Evolutionary conservation across 1,284 basidiomycete genomes (phyloP), one percentile per base, ranked within the genome.

Genomic region (Trametes sp.): DNA sequence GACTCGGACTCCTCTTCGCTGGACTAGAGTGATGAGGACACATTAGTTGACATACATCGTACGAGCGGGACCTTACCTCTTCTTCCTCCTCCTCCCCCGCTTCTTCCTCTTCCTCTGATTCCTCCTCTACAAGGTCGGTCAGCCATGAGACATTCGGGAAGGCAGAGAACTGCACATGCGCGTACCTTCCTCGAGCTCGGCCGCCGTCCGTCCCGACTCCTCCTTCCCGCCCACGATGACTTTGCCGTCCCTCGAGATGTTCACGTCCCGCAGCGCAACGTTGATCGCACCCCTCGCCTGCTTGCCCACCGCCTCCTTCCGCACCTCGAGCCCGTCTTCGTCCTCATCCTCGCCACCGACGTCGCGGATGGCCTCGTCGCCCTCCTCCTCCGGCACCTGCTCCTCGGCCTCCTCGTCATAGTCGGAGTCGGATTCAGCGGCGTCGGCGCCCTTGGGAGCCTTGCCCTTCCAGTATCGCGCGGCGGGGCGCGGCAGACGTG

Each of bases 391-490:
- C 38, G 74, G 74, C 52, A 76, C 76, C 23, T 66, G 75, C 54
- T 77, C 75, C 36, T 80, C 81, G 28, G 85, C 85, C 33, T 82
- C 82, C 48, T 89, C 87, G 26, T 81, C 81, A 24, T 87, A 88
- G 63, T 90, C 89, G 1, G 87, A 87, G 23, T 84, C 80, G 29
- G 79, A 77, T 31, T 85, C 85, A 1, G 77, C 77, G 44, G 79
- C 83, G 54, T 89, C 90, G 73, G 79, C 83, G 52, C 90, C 91
- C 75, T 93, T 93, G 0, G 92, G 92, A 0, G 87, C 92, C 69
- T 93, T 93, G 59, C 93, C 92, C 70, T 90, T 91, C 88, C 91
- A 91, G 75, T 94, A 94, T 8, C 92, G 87, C 23, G 85, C 89
- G 6, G 87, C 92, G 14, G 93, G 91, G 52, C 84, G 81, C 23